Evolutionary conservation across 129 eudicot genomes (phyloP).

Genomic region (Gnaphalium uliginosum): DNA sequence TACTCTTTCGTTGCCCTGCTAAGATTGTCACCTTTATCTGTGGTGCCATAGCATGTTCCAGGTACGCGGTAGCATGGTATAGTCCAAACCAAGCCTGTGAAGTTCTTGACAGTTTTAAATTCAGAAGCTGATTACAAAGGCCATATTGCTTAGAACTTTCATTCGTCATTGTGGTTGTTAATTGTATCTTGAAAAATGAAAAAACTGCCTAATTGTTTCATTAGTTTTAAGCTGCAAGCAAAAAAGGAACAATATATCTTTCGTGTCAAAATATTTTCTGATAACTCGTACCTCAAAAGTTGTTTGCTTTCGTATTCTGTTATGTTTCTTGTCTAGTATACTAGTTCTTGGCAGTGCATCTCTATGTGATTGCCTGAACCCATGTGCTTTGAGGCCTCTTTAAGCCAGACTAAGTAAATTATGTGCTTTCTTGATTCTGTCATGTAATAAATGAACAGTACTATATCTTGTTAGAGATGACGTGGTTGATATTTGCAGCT

Average conservation of each 20-base stretch:
- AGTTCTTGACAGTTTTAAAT: not conserved
- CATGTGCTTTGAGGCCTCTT: not conserved
- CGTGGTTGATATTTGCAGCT: constrained; percentile 45
- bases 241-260: not conserved
- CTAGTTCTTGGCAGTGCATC: constrained; percentile 9
- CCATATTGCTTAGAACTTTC: not conserved
- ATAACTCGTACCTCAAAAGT: not conserved
- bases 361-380: not conserved
- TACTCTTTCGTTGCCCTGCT: constrained; percentile 6
- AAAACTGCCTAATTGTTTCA: no score
- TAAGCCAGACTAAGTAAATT: not conserved
- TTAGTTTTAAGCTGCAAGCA: constrained; percentile 13
- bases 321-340: constrained; percentile 15
- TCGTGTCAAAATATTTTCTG: constrained; percentile 2
- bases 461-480: constrained; percentile 16
- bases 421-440: not conserved
- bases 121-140: not conserved
- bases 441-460: not conserved
- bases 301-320: constrained; percentile 7
- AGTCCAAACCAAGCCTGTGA: not conserved
- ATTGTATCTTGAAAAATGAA: no score
- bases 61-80: not conserved
- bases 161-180: not conserved
- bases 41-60: not conserved
- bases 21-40: not conserved